Conservation (phyloP, 805 yeast genomes). For the Yarrowia alimentaria region DNA sequence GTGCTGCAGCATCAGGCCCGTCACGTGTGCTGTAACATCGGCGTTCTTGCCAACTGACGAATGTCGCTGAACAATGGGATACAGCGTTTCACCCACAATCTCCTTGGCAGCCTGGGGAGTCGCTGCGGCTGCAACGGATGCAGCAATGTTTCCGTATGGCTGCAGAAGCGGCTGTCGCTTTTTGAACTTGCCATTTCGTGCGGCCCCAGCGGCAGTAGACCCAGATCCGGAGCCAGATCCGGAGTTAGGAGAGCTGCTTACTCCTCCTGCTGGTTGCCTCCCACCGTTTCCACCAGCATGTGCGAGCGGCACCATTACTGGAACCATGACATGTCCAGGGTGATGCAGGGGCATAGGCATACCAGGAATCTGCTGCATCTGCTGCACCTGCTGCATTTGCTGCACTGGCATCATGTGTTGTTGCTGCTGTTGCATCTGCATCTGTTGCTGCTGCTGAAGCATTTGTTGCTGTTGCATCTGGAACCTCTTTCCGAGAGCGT, state of each 20-base stretch:
- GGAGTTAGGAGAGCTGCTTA: no score
- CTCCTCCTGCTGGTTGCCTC: no score
- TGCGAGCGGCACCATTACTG: slow-evolving; percentile 10
- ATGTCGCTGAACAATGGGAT: slow-evolving; percentile 77
- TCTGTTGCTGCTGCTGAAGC: neutral
- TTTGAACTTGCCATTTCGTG: slow-evolving; percentile 29
- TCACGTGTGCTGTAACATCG: slow-evolving; percentile 84
- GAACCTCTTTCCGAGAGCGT: slow-evolving; percentile 2
- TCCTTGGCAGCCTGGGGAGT: slow-evolving; percentile 45
- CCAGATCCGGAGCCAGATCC: no score
- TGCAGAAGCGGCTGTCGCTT: slow-evolving; percentile 18
- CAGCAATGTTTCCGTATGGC: slow-evolving; percentile 44
- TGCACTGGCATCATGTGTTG: neutral
- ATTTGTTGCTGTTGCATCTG: slow-evolving; percentile 1
- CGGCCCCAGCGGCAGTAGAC: no score
- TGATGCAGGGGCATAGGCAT: neutral
- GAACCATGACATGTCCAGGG: neutral
- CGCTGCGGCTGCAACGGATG: slow-evolving; percentile 47
- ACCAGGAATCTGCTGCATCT: no score
- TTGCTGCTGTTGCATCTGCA: neutral
- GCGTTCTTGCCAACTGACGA: slow-evolving; percentile 76
- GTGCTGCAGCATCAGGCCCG: slow-evolving; percentile 93
- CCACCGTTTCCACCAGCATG: no score
- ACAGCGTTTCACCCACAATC: slow-evolving; percentile 81
- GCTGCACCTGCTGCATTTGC: no score